Percentiles rank a stretch among this genome's conserved stretches.
These are phyloP conservation scores for Trichosporon sp. DNA, from an alignment of 1,284 basidiomycete species.

Conservation along the genomic window DNA sequence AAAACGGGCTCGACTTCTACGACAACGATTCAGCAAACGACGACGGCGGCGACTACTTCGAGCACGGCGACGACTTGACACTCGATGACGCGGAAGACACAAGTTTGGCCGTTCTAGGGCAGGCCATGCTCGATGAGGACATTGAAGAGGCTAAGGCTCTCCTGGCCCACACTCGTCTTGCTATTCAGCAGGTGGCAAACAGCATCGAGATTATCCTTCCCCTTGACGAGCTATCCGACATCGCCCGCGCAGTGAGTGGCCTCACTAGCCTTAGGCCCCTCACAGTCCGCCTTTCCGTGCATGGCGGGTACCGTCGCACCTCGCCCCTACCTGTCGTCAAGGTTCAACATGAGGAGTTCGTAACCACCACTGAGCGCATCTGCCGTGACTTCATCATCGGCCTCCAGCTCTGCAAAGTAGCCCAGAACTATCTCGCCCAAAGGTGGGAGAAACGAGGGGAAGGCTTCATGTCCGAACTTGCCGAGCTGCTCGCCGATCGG, in stretches of 20 bases:
- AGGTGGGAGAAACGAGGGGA: slow-evolving; percentile 17
- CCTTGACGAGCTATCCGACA: slow-evolving; percentile 16
- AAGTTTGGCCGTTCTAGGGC: slow-evolving; percentile 5
- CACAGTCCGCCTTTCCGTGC: background rate
- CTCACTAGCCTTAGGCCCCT: slow-evolving; percentile 11
- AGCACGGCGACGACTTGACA: background rate
- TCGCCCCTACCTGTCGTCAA: background rate
- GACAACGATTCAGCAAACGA: background rate
- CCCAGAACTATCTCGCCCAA: background rate
- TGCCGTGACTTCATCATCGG: background rate
- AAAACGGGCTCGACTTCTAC: background rate
- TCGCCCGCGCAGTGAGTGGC: slow-evolving; percentile 20
- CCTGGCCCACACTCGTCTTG: slow-evolving; percentile 8
- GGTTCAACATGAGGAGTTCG: background rate
- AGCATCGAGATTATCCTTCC: slow-evolving; percentile 5
- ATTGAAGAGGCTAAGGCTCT: slow-evolving; percentile 8
- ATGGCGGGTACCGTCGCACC: slow-evolving; percentile 22
- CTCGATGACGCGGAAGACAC: background rate
- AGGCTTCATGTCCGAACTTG: slow-evolving; percentile 25
- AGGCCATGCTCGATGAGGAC: slow-evolving; percentile 22
- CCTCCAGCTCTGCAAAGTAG: background rate
- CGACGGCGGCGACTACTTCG: background rate
- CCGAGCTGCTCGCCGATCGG: slow-evolving; percentile 12
- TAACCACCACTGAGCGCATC: background rate
- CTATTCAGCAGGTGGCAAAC: background rate